Base-by-base conservation (phyloP, 1,139 yeast species). In the Yamadazyma aaseri region DNA sequence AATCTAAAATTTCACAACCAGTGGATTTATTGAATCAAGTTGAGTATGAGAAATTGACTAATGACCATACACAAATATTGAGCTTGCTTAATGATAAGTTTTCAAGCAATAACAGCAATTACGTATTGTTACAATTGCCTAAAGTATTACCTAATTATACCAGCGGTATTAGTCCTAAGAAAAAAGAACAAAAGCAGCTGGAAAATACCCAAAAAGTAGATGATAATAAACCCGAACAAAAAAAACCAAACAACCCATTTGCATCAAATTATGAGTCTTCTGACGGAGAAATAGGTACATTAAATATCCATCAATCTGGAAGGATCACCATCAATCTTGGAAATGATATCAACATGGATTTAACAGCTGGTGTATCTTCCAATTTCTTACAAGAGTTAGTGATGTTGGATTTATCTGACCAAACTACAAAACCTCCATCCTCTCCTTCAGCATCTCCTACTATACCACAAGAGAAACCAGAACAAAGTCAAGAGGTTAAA, bases 301-400 rank as follows among this genome's bases (percentile, higher is more conserved):
- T 89, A 26, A 76, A 90, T 40, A 68, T 85, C 34, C 96, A 87
- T 56, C 74, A 79, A 49, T 85, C 95, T 1, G 97, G 97, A 5
- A 84, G 76, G 51, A 61, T 87, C 25, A 71, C 92, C 9, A 75
- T 89, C 57, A 75, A 77, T 41, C 65, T 89, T 35, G 96, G 96
- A 7, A 75, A 81, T 36, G 65, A 62, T 34, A 74, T 79, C 24
- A 65, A 71, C 11, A 71, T 89, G 71, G 84, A 81, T 41, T 79
- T 87, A 8, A 68, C 81, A 5, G 73, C 76, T 50, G 96, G 96
- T n/a, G 79, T 84, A 2, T 74, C 79, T 9, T 63, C 84, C 9
- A 72, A 75, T n/a, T 82, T 86, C 47, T 59, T 84, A 29, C 96
- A 89, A 54, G 92, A 86, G 45, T 65, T 86, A 16, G 79, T 83